Evolutionary conservation across 306 rosid species (phyloP), one percentile per base, ranked within the genome.

Genomic region (Pterocarpus santalinus): DNA sequence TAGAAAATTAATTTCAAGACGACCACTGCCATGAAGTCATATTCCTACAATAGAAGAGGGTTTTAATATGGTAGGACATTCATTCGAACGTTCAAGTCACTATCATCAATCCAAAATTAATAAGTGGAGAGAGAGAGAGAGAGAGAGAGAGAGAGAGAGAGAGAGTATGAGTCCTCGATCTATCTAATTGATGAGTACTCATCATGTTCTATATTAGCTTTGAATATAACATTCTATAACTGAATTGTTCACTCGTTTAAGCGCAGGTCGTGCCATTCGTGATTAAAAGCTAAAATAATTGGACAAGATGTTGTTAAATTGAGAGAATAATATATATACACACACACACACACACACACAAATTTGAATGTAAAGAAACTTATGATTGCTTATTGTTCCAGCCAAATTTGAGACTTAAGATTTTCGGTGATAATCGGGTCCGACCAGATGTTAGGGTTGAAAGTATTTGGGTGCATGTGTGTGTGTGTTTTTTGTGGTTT

Each of bases 11-110:
- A 65, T 65, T 14, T 65, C 13, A 65, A 36, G 70, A 38, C 38
- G 70, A 65, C 49, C 12, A 3, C 33, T 36, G 30, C 28, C 13
- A 17, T 41, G 38, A 15, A 69, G 76, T 58, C 63, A 60, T 34
- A 32, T 69, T 79, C 63, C 56, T 44, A 33, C 30, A 58, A 57
- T 17, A 22, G 56, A 53, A 52, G 13, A 43, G 41, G 72, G 16
- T 38, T 30, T 65, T 49, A 65, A 12, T 78, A 33, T 61, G 62
- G 62, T 46, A 10, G 72, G 65, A 28, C 77, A 60, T 70, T 47
- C 70, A 34, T 79, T 69, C 1, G 12, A 70, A 10, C 22, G 46
- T 65, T 55, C 6, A 73, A 65, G 75, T 81, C 84, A 65, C 73
- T 15, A 17, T 81, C 80, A 34, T 72, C 79, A 72, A 1, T 41